phyloP scores from a whole-genome alignment of 2,329 filamentous ascomycete species.

The Exserohilum turcica region DNA sequence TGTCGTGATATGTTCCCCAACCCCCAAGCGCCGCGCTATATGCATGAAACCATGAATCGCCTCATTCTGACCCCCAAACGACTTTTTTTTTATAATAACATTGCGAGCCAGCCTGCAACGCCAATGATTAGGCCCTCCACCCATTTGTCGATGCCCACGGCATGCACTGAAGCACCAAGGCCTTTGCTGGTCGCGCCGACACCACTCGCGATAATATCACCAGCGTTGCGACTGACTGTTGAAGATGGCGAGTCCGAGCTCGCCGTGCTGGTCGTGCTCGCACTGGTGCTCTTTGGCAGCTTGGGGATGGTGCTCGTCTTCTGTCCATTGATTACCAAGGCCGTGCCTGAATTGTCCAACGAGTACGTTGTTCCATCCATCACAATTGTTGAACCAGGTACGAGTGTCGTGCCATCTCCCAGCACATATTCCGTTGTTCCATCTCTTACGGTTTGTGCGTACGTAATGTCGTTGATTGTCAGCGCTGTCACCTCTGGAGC shows the following conservation, averaged over 20 bases:
- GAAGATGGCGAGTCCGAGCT: conserved; percentile 9
- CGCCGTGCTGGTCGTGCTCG: conserved; percentile 27
- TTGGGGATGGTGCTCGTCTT: conserved; percentile 37
- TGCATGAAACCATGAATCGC: conserved; percentile 4
- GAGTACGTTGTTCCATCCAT: conserved; percentile 39
- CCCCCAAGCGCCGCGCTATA: conserved; percentile 9
- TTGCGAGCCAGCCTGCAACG: conserved; percentile 35
- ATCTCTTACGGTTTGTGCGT: conserved; percentile 29
- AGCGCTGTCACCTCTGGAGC: conserved; percentile 32
- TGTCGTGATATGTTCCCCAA: background rate
- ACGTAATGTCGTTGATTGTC: conserved; percentile 36
- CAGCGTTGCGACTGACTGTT: conserved; percentile 15
- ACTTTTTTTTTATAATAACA: conserved; percentile 25
- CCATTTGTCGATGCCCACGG: conserved; percentile 30
- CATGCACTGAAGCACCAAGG: conserved; percentile 8
- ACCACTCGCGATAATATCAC: conserved; percentile 36
- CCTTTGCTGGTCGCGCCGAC: conserved; percentile 28
- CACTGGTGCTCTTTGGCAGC: conserved; percentile 34
- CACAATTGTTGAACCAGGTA: conserved; percentile 29
- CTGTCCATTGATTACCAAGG: conserved; percentile 39
- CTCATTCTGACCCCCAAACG: background rate
- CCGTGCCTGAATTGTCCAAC: conserved; percentile 33
- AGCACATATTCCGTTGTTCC: conserved; percentile 34
- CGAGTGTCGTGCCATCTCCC: conserved; percentile 27
- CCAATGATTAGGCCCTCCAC: conserved; percentile 34